Evolutionary conservation across 805 yeast genomes (phyloP).

Genomic region (Candida ipomoeae): DNA sequence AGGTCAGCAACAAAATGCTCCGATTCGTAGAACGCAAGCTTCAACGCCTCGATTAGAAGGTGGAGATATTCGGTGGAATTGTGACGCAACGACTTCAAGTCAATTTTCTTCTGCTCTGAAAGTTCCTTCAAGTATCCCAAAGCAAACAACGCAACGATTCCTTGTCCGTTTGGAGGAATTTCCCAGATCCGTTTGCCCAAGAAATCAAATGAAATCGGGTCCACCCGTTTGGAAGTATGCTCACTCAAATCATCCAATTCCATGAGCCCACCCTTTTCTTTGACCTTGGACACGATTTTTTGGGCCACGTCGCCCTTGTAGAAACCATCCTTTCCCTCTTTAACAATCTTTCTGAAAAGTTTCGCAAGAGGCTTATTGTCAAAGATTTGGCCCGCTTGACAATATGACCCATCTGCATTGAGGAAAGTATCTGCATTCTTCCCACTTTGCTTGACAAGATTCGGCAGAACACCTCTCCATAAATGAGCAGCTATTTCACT

Average conservation of each 20-base stretch:
- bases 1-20: constrained; percentile 71
- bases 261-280: constrained; percentile 53
- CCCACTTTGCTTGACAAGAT: constrained; percentile 36
- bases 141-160: constrained; percentile 69
- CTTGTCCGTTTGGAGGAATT: constrained; percentile 83
- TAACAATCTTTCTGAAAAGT: constrained; percentile 48
- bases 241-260: constrained; percentile 49
- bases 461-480: constrained; percentile 44
- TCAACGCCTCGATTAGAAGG: constrained; percentile 63
- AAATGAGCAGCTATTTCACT: constrained; percentile 50
- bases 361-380: constrained; percentile 50
- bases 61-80: constrained; percentile 72
- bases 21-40: constrained; percentile 69
- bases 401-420: constrained; percentile 18
- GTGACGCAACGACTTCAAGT: constrained; percentile 46
- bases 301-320: constrained; percentile 70
- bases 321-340: constrained; percentile 59
- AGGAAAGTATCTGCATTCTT: constrained; percentile 19
- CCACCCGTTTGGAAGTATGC: constrained; percentile 61
- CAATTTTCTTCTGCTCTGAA: constrained; percentile 38
- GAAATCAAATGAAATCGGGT: constrained; percentile 55
- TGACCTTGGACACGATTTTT: constrained; percentile 53
- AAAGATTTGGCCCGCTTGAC: constrained; percentile 34
- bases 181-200: constrained; percentile 63
- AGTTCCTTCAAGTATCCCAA: constrained; percentile 61